Base-by-base conservation (phyloP, 2,329 filamentous ascomycete genomes). In the Diaporthe humulicola region DNA sequence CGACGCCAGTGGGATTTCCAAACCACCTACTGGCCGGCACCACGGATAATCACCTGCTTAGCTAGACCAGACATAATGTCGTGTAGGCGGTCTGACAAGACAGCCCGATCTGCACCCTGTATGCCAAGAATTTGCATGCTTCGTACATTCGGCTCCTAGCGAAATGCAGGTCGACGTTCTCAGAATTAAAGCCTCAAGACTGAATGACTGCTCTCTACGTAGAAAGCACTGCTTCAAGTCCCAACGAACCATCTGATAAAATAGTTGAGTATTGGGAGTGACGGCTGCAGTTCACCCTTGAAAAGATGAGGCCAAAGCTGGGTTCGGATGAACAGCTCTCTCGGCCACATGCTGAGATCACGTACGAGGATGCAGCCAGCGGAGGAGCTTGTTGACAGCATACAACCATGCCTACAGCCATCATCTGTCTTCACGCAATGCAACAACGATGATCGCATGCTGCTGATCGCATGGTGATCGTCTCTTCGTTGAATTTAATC, bases 401-500 rank as follows among this genome's bases (percentile, higher is more conserved):
- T 15, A 2, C 17, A 15, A 33, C 22, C 40, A 5, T 64, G 40
- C 60, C 38, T 28, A 52, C 48, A 28, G 25, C 48, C 4, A 52
- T 30, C n/a, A 25, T 54, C n/a, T 54, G 33, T 15, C 30, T 9
- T 14, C 67, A 48, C 22, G 25, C 38, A n/a, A 57, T 42, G 12
- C 52, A 45, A 33, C 4, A 33, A 45, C 10, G 9, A 19, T 28
- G 36, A 22, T 30, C 14, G 17, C 48, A 28, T 56, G 22, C 70
- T 64, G 42, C 33, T 48, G 25, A 28, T 54, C 25, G 28, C 45
- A 64, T 56, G n/a, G 58, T 45, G 40, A 38, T 52, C 36, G 64
- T 75, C 58, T 50, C 50, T 64, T 69, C 50, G 22, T 61, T 70
- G 40, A 28, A 52, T 4, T 57, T 48, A 33, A 28, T 40, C 33